Evolutionary conservation across 2,329 filamentous ascomycete genomes (phyloP).

Genomic region (Cryphonectria naterciae): DNA sequence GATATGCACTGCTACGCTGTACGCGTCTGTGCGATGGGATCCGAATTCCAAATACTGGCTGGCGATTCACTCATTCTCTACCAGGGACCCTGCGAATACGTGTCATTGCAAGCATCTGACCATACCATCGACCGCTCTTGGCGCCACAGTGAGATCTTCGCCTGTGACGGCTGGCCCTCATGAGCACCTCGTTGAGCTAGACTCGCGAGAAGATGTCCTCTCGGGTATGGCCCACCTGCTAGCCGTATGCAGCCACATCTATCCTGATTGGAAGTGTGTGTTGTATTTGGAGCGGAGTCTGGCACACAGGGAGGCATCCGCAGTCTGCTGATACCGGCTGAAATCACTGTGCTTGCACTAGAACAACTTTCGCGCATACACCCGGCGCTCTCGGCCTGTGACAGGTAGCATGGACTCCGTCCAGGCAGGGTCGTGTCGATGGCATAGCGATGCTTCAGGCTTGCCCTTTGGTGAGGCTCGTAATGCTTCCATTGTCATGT

Average conservation of each 20-base stretch:
- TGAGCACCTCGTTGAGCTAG: neutral
- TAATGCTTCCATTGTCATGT: neutral
- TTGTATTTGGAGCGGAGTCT: neutral
- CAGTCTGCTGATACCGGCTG: slow-evolving; percentile 13
- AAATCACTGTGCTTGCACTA: neutral
- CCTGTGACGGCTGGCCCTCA: neutral
- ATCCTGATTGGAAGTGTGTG: neutral
- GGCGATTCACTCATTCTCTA: neutral
- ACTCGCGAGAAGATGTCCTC: neutral
- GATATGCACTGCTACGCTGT: neutral
- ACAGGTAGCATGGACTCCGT: neutral
- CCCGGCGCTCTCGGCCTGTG: slow-evolving; percentile 9
- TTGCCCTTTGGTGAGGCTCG: neutral
- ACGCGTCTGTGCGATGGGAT: neutral
- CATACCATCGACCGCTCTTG: neutral
- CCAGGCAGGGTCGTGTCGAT: neutral
- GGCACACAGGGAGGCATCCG: slow-evolving; percentile 2
- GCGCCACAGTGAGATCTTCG: neutral
- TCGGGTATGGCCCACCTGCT: neutral
- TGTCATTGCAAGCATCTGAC: neutral
- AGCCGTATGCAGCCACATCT: neutral
- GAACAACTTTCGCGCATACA: neutral
- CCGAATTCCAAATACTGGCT: neutral
- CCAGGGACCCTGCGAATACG: neutral
- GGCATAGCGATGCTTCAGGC: neutral